Percentiles rank a stretch among this genome's conserved stretches.
These are phyloP conservation scores for Arthrobotrys sinensis DNA, from an alignment of 2,329 filamentous ascomycete species.

Conservation along the genomic window DNA sequence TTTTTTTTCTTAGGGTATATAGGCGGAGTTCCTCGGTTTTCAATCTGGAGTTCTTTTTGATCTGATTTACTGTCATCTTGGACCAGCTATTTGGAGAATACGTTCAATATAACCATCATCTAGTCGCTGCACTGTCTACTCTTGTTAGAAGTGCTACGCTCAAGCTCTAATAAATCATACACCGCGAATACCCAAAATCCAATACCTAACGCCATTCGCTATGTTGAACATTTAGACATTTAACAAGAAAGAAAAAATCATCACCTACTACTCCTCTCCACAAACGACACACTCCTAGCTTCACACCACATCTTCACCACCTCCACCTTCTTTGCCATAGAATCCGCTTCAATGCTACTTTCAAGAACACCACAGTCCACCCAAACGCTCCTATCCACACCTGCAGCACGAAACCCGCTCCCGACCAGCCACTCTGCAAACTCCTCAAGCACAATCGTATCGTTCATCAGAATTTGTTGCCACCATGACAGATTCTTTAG, in stretches of 20 bases:
- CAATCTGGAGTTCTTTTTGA: not conserved
- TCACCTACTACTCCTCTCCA: slow-evolving; percentile 64
- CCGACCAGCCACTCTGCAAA: slow-evolving; percentile 44
- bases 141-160: not conserved
- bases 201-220: slow-evolving; percentile 30
- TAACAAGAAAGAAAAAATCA: slow-evolving; percentile 25
- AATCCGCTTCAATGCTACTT: slow-evolving; percentile 65
- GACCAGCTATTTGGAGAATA: not conserved
- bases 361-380: slow-evolving; percentile 36
- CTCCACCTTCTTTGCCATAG: slow-evolving; percentile 68
- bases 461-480: slow-evolving; percentile 58
- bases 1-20: not conserved
- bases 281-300: slow-evolving; percentile 67
- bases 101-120: not conserved
- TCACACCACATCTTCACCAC: slow-evolving; percentile 69
- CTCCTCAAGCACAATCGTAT: slow-evolving; percentile 50
- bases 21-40: slow-evolving; percentile 41
- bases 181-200: slow-evolving; percentile 1
- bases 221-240: slow-evolving; percentile 10
- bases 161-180: slow-evolving; percentile 9
- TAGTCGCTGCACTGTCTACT: not conserved
- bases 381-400: slow-evolving; percentile 30
- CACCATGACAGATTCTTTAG: slow-evolving; percentile 38
- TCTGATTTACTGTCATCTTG: not conserved
- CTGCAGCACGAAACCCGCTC: slow-evolving; percentile 13